Conservation (phyloP, 768 basidiomycete genomes). For the Lentinula aciculospora region DNA sequence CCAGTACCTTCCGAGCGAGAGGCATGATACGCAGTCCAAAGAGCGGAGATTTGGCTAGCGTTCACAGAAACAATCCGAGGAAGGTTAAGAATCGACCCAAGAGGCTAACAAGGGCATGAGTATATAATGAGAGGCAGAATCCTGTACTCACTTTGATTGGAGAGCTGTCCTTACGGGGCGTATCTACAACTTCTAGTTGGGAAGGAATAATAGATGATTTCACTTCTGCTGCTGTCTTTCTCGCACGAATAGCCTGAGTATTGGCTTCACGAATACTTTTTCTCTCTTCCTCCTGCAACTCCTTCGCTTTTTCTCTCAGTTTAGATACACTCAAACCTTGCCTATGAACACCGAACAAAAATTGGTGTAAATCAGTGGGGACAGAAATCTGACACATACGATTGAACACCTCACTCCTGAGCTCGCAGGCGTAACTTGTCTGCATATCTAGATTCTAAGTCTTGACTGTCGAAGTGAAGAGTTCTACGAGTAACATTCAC, state of each 20-base stretch:
- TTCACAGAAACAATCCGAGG: constrained; percentile 60
- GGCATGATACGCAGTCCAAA: constrained; percentile 90
- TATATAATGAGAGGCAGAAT: too few species aligned
- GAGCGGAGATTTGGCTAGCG: constrained; percentile 62
- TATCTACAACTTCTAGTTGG: constrained; percentile 14
- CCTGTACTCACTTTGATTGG: too few species aligned
- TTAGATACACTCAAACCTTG: constrained; percentile 35
- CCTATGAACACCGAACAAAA: constrained; percentile 22
- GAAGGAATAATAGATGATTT: constrained; percentile 9
- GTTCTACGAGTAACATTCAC: not conserved
- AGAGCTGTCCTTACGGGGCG: too few species aligned
- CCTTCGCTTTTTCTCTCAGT: constrained; percentile 27
- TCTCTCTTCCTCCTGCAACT: constrained; percentile 24
- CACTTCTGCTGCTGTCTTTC: constrained; percentile 6
- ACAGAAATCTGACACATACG: constrained; percentile 13
- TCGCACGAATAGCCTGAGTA: not conserved
- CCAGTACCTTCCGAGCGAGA: constrained; percentile 77
- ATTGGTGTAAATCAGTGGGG: constrained; percentile 16
- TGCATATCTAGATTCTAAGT: constrained; percentile 52
- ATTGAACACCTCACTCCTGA: constrained; percentile 43
- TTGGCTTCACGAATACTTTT: constrained; percentile 16
- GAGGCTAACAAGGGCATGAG: constrained; percentile 63
- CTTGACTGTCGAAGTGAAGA: not conserved
- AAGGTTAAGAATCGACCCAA: constrained; percentile 77
- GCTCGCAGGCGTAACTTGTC: constrained; percentile 63